These are phyloP conservation scores for Myxozyma neotropica DNA, from an alignment of 805 yeast genomes.

Conservation along the genomic window DNA sequence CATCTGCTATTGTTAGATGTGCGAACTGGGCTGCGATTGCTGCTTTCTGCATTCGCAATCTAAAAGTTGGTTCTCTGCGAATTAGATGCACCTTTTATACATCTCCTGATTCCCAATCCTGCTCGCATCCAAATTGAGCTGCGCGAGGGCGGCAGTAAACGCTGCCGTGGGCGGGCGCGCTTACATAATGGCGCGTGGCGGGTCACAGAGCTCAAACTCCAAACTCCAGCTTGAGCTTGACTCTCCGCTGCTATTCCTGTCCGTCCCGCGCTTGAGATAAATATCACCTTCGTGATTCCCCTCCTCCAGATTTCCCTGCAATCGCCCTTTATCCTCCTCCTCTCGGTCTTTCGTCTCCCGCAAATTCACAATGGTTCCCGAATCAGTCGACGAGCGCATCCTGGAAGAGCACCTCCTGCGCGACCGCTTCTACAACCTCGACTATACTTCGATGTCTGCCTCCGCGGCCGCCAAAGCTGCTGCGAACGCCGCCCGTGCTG, in stretches of 20 bases:
- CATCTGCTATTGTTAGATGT: too few species aligned
- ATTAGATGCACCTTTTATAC: not conserved
- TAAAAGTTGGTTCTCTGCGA: too few species aligned
- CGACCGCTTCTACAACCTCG: constrained; percentile 27
- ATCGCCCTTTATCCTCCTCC: not conserved
- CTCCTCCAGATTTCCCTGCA: too few species aligned
- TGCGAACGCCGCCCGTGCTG: constrained; percentile 7
- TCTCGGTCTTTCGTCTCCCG: too few species aligned
- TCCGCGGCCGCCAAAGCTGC: constrained; percentile 17
- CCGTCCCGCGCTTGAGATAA: not conserved
- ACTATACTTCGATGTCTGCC: constrained; percentile 27
- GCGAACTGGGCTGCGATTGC: not conserved
- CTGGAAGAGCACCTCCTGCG: constrained; percentile 32
- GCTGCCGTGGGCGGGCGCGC: too few species aligned
- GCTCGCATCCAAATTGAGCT: too few species aligned
- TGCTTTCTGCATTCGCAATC: not conserved
- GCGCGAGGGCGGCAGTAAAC: too few species aligned
- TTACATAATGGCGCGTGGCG: not conserved
- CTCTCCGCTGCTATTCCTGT: not conserved
- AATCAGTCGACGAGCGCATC: constrained; percentile 33
- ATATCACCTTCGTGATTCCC: too few species aligned
- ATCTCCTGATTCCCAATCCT: too few species aligned
- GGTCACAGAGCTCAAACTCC: not conserved
- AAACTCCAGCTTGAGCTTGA: not conserved
- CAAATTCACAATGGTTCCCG: constrained; percentile 34